Percentiles rank a stretch among this genome's conserved stretches.
Evolutionary conservation across 192 early-diverging fungal species (phyloP).

Genomic region (Lobosporangium transversale): DNA sequence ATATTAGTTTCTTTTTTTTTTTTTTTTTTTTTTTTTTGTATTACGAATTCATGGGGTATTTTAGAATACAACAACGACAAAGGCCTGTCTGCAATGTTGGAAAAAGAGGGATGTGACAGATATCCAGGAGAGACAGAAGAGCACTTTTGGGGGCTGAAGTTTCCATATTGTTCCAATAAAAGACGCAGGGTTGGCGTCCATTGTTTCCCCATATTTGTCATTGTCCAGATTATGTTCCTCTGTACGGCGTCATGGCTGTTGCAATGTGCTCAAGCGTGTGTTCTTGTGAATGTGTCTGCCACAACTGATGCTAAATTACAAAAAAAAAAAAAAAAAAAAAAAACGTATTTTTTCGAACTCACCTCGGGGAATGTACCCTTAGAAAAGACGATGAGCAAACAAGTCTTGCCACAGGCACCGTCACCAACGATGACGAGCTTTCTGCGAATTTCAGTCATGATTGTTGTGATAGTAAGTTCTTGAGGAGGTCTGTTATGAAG

Average conservation of each 20-base stretch:
- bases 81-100: not conserved
- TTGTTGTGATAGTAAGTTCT: not conserved
- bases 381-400: conserved; percentile 85
- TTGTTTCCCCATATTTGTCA: too few species aligned
- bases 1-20: too few species aligned
- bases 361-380: conserved; percentile 89
- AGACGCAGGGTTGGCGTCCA: conserved; percentile 1
- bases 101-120: not conserved
- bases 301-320: not conserved
- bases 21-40: conserved; percentile 1
- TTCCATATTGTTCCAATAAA: not conserved
- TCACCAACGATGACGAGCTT: conserved; percentile 96
- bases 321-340: not conserved
- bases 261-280: not conserved
- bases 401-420: conserved; percentile 94
- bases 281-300: not conserved
- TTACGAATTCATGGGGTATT: not conserved
- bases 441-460: conserved; percentile 74
- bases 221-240: too few species aligned
- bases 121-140: conserved; percentile 16
- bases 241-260: not conserved
- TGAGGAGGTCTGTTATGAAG: not conserved
- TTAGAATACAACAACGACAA: not conserved
- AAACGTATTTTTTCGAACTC: conserved; percentile 15
- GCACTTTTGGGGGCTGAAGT: not conserved